Evolutionary conservation across 768 basidiomycete species (phyloP), one percentile per base, ranked within the genome.

Genomic region (Amanita jacksonii): DNA sequence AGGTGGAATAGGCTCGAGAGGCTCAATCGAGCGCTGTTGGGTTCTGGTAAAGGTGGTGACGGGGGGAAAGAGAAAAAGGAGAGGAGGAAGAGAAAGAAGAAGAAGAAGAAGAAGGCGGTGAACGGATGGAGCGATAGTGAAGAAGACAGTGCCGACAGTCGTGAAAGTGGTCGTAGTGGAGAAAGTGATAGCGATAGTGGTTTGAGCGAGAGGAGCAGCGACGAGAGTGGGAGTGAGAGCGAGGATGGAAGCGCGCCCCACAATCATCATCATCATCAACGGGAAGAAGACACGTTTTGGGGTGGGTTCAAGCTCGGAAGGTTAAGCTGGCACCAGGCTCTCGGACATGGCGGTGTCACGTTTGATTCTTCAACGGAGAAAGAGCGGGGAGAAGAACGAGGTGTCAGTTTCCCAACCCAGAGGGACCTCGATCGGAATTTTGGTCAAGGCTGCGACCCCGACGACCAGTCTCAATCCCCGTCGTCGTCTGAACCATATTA

Each of bases 351-450:
- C 19, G 43, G 38, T 19, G 46, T 45, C 13, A 25, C 47, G 9
- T 46, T 12, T 28, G 31, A 46, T 30, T 18, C 45, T 35, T 22
- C 43, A 8, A 37, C 32, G 20, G 49, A 49, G 36, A 52, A 45
- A 0, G 38, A 15, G 63, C 68, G 63, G 3, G 3, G 10, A 30
- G 27, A 27, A 12, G 13, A 10, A 16, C 3, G 1, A 5, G 15
- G 10, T 12, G 8, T 15, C 44, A 61, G 32, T 49, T 65, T 49
- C 64, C 75, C 70, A 53, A 70, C 51, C 59, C 62, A 63, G 52
- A 53, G 61, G 55, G 52, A 72, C 54, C 39, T 69, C 58, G 58
- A 67, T 53, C 38, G 50, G 46, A 62, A 63, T 46, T 62, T 63
- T 53, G 49, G 30, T 37, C 52, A 36, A 18, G 57, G 57, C 16